Percentiles rank a stretch among this genome's conserved stretches.
Conservation (phyloP, 2,329 filamentous ascomycete species). For the Didymosphaeria variabile region DNA sequence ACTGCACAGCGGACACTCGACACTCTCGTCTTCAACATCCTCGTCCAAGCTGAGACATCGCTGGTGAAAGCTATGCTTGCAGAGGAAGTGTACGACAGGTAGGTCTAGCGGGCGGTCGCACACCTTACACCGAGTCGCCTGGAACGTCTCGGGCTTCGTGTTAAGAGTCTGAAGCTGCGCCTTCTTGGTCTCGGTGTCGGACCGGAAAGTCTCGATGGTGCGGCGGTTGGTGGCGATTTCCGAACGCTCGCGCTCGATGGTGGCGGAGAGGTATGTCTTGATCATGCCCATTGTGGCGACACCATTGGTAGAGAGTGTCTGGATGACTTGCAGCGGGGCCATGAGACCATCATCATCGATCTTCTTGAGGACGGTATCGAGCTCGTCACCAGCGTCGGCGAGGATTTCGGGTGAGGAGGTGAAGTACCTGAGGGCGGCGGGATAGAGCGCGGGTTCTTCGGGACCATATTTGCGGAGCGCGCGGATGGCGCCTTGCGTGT, state of each 20-base stretch:
- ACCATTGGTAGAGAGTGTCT: conserved; percentile 80
- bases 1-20: conserved; percentile 88
- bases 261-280: conserved; percentile 88
- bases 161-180: conserved; percentile 80
- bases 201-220: conserved; percentile 82
- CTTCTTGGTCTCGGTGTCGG: conserved; percentile 82
- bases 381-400: conserved; percentile 84
- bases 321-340: conserved; percentile 95
- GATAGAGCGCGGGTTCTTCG: conserved; percentile 89
- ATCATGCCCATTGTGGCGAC: conserved; percentile 98
- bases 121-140: conserved; percentile 84
- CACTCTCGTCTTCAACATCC: conserved; percentile 68
- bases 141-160: conserved; percentile 86
- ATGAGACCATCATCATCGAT: conserved; percentile 92
- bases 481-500: conserved; percentile 89
- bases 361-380: conserved; percentile 79
- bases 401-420: conserved; percentile 84
- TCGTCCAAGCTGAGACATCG: conserved; percentile 76
- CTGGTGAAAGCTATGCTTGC: conserved; percentile 97
- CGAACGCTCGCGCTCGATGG: conserved; percentile 85
- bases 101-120: conserved; percentile 83
- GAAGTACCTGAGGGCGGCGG: conserved; percentile 91
- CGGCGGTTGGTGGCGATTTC: conserved; percentile 86
- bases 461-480: conserved; percentile 91
- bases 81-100: conserved; percentile 93